Evolutionary conservation across 176 grass and related monocot species (phyloP).

Genomic region (Oryza australiensis): DNA sequence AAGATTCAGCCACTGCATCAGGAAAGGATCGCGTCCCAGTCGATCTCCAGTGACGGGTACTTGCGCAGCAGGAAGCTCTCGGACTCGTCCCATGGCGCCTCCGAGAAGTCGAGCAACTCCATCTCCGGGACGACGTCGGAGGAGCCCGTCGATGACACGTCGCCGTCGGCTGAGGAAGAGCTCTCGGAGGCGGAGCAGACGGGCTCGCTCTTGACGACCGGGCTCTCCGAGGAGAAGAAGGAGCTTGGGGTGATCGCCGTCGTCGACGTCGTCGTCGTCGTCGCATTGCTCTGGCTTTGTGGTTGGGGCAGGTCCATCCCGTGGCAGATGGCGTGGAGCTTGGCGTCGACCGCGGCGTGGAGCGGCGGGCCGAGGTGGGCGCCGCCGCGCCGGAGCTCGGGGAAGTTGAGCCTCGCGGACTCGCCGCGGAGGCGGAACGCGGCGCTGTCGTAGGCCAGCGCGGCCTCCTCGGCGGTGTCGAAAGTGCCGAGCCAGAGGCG

Average conservation of each 20-base stretch:
- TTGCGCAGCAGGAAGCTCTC: constrained; percentile 67
- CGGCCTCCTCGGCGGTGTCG: constrained; percentile 87
- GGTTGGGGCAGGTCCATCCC: constrained; percentile 24
- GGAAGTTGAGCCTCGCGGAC: constrained; percentile 72
- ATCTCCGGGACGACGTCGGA: constrained; percentile 52
- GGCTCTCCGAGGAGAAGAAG: constrained; percentile 27
- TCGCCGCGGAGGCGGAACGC: constrained; percentile 66
- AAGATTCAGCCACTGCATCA: constrained; percentile 23
- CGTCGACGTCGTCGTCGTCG: background rate
- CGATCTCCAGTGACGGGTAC: constrained; percentile 95
- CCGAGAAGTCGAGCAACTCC: constrained; percentile 67
- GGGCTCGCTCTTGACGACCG: constrained; percentile 47
- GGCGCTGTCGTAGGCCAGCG: constrained; percentile 69
- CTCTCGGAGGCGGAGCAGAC: constrained; percentile 45
- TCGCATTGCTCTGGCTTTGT: constrained; percentile 27
- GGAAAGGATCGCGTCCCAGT: constrained; percentile 87
- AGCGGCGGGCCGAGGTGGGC: constrained; percentile 55
- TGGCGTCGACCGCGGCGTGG: constrained; percentile 56
- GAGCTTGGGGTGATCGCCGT: background rate
- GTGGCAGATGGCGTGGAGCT: constrained; percentile 63
- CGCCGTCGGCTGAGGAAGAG: constrained; percentile 39
- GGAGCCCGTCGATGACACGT: constrained; percentile 52
- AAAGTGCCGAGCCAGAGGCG: constrained; percentile 97
- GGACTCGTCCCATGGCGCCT: constrained; percentile 87
- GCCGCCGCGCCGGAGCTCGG: constrained; percentile 52